Conservation (phyloP, 2,329 filamentous ascomycete genomes). For the Aspergillus sp. region DNA sequence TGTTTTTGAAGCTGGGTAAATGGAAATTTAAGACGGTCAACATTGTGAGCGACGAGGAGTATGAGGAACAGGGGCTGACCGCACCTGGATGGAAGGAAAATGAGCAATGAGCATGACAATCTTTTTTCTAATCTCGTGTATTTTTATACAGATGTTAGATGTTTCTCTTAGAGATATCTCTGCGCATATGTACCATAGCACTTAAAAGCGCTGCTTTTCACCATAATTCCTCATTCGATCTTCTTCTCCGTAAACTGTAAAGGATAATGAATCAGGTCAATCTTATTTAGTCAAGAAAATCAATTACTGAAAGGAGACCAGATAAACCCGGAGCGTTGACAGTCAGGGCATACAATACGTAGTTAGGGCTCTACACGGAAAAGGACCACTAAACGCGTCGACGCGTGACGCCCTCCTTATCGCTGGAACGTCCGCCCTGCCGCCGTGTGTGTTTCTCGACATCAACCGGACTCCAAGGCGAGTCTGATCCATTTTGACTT, state of each 20-base stretch:
- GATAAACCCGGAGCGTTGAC: too few relatives aligned
- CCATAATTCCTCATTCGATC: too few relatives aligned
- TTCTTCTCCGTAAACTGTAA: too few relatives aligned
- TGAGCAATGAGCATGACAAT: not conserved
- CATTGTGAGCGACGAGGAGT: slow-evolving; percentile 48
- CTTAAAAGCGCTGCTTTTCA: too few relatives aligned
- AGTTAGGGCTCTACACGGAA: too few relatives aligned
- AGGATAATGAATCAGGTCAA: too few relatives aligned
- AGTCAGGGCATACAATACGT: too few relatives aligned
- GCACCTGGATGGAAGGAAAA: slow-evolving; percentile 42
- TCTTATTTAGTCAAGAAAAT: too few relatives aligned
- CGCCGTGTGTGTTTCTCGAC: slow-evolving; percentile 4
- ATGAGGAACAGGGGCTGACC: slow-evolving; percentile 37
- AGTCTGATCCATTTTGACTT: not conserved
- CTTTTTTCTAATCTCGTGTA: not conserved
- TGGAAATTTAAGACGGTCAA: slow-evolving; percentile 52
- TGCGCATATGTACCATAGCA: too few relatives aligned
- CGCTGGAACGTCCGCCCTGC: slow-evolving; percentile 7
- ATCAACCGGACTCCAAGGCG: not conserved
- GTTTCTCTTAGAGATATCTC: not conserved
- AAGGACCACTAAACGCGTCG: slow-evolving; percentile 32
- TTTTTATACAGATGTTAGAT: slow-evolving; percentile 1
- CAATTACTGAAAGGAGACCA: too few relatives aligned
- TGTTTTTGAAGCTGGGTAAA: slow-evolving; percentile 53
- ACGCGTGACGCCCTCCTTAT: slow-evolving; percentile 24